phyloP scores from a whole-genome alignment of 2,329 filamentous ascomycete genomes.

The Fusarium dlaminii region DNA sequence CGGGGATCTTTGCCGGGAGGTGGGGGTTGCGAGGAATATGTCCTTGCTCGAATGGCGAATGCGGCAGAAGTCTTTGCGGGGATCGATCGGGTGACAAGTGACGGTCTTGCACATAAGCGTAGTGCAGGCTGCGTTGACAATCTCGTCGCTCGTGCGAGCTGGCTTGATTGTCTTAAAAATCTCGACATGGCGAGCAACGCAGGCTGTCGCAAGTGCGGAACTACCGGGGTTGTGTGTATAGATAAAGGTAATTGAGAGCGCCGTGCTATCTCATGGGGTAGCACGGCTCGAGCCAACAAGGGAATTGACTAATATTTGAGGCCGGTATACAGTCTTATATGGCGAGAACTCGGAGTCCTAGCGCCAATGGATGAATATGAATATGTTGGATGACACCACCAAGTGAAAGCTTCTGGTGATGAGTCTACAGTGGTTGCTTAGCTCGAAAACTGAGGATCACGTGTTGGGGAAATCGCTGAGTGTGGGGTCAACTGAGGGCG shows the following conservation, averaged over 20 bases:
- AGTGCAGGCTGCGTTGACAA: constrained; percentile 63
- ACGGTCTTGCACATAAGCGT: constrained; percentile 54
- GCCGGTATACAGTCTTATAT: constrained; percentile 16
- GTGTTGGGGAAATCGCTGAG: constrained; percentile 40
- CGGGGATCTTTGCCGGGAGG: constrained; percentile 50
- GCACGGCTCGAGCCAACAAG: constrained; percentile 31
- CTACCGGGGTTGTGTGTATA: constrained; percentile 45
- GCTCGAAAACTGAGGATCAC: constrained; percentile 46
- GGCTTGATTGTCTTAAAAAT: constrained; percentile 72
- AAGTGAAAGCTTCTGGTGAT: constrained; percentile 42
- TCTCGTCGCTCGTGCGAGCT: constrained; percentile 70
- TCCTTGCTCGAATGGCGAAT: constrained; percentile 46
- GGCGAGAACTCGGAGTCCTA: constrained; percentile 26
- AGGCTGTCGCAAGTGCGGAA: constrained; percentile 48
- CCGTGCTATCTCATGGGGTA: constrained; percentile 48
- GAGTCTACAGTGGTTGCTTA: constrained; percentile 40
- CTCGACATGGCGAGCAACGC: constrained; percentile 66
- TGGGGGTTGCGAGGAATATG: constrained; percentile 52
- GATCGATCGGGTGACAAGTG: constrained; percentile 45
- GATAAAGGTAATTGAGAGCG: constrained; percentile 26
- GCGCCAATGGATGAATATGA: constrained; percentile 35
- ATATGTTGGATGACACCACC: constrained; percentile 45
- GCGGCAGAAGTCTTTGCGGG: constrained; percentile 41
- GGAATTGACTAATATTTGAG: constrained; percentile 1
- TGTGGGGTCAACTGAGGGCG: constrained; percentile 19